A percentile compares a stretch with the other conserved stretches of the same genome.
Evolutionary conservation across 257 asterid species (phyloP).

Genomic region (Solanum peruvianum): DNA sequence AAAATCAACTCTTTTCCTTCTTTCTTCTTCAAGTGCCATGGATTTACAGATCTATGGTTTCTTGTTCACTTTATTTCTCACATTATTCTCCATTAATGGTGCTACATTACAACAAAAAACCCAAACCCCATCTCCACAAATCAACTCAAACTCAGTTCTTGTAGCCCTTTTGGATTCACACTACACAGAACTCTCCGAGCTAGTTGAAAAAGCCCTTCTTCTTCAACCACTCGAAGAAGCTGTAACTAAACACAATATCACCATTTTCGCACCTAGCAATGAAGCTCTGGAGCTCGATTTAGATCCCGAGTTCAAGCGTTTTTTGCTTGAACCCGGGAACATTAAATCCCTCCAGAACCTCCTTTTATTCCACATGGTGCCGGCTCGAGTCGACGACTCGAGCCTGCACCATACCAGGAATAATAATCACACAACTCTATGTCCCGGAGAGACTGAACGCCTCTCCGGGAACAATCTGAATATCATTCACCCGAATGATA

Average conservation of each 20-base stretch:
- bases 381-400: slow-evolving; percentile 44
- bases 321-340: slow-evolving; percentile 70
- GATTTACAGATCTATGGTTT: slow-evolving; percentile 80
- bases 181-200: slow-evolving; percentile 87
- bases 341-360: slow-evolving; percentile 69
- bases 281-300: slow-evolving; percentile 75
- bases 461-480: slow-evolving; percentile 28
- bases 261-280: slow-evolving; percentile 83
- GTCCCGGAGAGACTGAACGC: slow-evolving; percentile 21
- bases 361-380: slow-evolving; percentile 71
- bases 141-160: slow-evolving; percentile 79
- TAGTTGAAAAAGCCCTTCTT: slow-evolving; percentile 78
- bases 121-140: slow-evolving; percentile 13
- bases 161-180: slow-evolving; percentile 89
- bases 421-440: slow-evolving; percentile 31
- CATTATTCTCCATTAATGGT: slow-evolving; percentile 14
- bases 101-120: slow-evolving; percentile 57
- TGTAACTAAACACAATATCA: slow-evolving; percentile 63
- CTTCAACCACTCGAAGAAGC: slow-evolving; percentile 77
- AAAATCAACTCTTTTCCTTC: slow-evolving; percentile 12
- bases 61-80: slow-evolving; percentile 10
- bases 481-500: slow-evolving; percentile 40
- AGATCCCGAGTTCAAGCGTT: slow-evolving; percentile 88
- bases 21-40: slow-evolving; percentile 45
- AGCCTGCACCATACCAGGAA: slow-evolving; percentile 15